These are phyloP conservation scores for Aristolochia fimbriata DNA, from an alignment of 164 flowering plant genomes.

Conservation along the genomic window DNA sequence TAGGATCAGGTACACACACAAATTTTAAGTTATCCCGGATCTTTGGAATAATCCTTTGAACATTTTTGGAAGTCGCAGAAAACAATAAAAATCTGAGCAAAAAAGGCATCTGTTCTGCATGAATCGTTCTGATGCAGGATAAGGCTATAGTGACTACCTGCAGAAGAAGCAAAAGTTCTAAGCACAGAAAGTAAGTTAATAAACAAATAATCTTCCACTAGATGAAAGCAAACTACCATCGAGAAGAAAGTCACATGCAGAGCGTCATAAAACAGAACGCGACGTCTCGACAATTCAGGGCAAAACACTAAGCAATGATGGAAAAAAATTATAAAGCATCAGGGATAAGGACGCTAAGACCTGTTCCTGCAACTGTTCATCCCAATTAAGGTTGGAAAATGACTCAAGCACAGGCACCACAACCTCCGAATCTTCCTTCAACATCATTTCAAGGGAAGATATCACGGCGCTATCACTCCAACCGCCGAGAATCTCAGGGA, in stretches of 20 bases:
- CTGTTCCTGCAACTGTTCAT: slow-evolving; percentile 62
- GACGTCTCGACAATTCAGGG: background rate
- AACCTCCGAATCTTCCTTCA: slow-evolving; percentile 62
- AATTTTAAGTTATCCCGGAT: slow-evolving; percentile 63
- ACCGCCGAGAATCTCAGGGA: slow-evolving; percentile 81
- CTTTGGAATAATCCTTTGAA: slow-evolving; percentile 48
- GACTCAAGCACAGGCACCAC: slow-evolving; percentile 71
- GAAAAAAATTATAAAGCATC: background rate
- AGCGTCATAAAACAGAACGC: background rate
- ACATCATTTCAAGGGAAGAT: slow-evolving; percentile 47
- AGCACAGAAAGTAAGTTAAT: background rate
- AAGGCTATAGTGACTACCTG: slow-evolving; percentile 62
- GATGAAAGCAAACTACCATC: background rate
- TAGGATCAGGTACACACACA: slow-evolving; percentile 28
- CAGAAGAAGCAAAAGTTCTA: slow-evolving; percentile 4
- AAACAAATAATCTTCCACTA: background rate
- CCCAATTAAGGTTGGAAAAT: slow-evolving; percentile 65
- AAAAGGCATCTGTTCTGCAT: slow-evolving; percentile 59
- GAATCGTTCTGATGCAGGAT: slow-evolving; percentile 63
- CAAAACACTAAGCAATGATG: background rate
- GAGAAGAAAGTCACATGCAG: background rate
- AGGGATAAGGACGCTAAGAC: slow-evolving; percentile 11
- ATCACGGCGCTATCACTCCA: slow-evolving; percentile 38
- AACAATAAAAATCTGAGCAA: slow-evolving; percentile 66
- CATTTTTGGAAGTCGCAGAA: slow-evolving; percentile 54